A percentile compares a stretch with the other conserved stretches of the same genome.
Conservation (phyloP, 768 basidiomycete genomes). For the Pleurotus pulmonarius region DNA sequence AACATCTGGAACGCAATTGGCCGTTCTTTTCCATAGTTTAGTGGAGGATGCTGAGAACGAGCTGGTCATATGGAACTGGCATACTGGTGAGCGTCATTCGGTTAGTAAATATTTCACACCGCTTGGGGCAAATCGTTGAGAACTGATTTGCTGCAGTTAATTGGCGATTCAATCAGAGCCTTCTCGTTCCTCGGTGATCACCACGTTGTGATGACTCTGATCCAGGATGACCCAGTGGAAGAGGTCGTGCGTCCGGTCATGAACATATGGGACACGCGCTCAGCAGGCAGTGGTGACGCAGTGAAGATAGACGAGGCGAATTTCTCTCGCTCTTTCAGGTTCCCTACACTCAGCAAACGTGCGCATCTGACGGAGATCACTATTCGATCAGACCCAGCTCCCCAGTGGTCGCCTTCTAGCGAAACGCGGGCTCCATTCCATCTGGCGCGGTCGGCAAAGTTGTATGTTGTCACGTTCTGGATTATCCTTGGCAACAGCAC, state of each 20-base stretch:
- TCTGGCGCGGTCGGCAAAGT: conserved; percentile 32
- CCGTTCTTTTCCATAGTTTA: conserved; percentile 38
- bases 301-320: conserved; percentile 24
- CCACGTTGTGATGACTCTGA: conserved; percentile 31
- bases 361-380: conserved; percentile 29
- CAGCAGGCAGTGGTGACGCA: conserved; percentile 16
- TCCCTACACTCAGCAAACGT: conserved; percentile 29
- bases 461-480: conserved; percentile 46
- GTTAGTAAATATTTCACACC: conserved; percentile 32
- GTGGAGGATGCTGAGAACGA: conserved; percentile 33
- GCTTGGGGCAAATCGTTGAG: not conserved
- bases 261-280: conserved; percentile 2
- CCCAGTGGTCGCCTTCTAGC: conserved; percentile 35
- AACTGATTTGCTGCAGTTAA: conserved; percentile 10
- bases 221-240: conserved; percentile 29
- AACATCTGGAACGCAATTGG: conserved; percentile 48
- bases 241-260: conserved; percentile 10
- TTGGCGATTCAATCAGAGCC: conserved; percentile 29
- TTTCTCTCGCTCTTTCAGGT: conserved; percentile 35
- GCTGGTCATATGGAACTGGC: conserved; percentile 67
- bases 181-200: conserved; percentile 40
- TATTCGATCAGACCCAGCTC: conserved; percentile 54
- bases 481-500: conserved; percentile 23
- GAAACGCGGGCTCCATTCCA: conserved; percentile 42
- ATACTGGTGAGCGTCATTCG: conserved; percentile 42